Base-by-base conservation (phyloP, 2,329 filamentous ascomycete genomes). In the Aspergillus fructus region DNA sequence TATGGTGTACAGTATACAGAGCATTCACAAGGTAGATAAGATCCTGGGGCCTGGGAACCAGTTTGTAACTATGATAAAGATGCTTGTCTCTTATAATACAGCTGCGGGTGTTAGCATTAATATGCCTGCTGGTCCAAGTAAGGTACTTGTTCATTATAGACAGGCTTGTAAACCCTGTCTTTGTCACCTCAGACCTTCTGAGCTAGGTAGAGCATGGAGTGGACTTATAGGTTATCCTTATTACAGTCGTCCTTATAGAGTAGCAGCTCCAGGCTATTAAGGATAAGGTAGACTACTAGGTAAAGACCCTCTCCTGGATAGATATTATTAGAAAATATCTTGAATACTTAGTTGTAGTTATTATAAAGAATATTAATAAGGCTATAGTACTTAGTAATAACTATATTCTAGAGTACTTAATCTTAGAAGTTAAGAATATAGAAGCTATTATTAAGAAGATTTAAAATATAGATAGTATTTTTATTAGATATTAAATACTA, bases 1-100 rank as follows among this genome's bases (percentile, higher is more conserved):
- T 48, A 89, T 99, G 88, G 94, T 94, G 2, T 99, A 99, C 77
- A 94, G 94, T 48, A 99, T 94, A 1, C 89, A 97, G 76, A 93
- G 88, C 66, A 86, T 99, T 50, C 90, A 82, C 74, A 99, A 99
- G 80, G 94, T 99, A 7, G 94, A 99, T 82, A 99, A 99, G 85
- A 97, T 99, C 66, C 85, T 97, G 12, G 94, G 94, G 0, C 94
- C 94, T 3, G 94, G 94, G 34, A 99, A 99, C 78, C 94, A 97
- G 75, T 99, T 97, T 71, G 94, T 99, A 41, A 99, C 94, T 0
- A 94, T 94, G 0, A 94, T 91, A 51, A 99, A 99, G 84, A 99
- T 99, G 94, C 84, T 93, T 67, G 94, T 99, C 43, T 91, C 89
- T 76, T 97, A 97, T 75, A 94, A 99, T 73, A 97, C 94, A 43